phyloP scores from a whole-genome alignment of 768 basidiomycete genomes.

The Pisolithus albus region DNA sequence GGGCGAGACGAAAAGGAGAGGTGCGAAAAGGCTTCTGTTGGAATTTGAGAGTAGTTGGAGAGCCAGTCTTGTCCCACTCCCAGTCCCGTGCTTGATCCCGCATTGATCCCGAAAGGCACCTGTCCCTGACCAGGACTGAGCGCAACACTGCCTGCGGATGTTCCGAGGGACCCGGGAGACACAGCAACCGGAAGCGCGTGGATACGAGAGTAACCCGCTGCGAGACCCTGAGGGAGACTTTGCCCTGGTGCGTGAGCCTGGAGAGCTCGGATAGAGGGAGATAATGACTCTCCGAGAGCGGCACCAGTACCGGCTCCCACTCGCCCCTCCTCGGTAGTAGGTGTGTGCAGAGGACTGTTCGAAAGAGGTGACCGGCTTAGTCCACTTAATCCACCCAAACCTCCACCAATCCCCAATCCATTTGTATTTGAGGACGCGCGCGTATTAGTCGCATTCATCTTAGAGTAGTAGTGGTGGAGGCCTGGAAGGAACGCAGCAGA shows the following conservation, averaged over 20 bases:
- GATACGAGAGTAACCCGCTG: conserved; percentile 84
- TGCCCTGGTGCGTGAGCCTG: conserved; percentile 88
- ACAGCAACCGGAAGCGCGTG: conserved; percentile 55
- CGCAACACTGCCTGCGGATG: conserved; percentile 20
- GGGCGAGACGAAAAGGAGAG: conserved; percentile 21
- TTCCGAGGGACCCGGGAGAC: conserved; percentile 30
- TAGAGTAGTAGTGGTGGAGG: conserved; percentile 59
- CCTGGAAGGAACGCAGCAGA: conserved; percentile 78
- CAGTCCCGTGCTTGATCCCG: conserved; percentile 9
- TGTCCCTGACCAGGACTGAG: conserved; percentile 28
- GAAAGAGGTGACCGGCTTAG: conserved; percentile 24
- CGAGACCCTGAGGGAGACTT: conserved; percentile 85
- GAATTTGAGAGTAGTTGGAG: conserved; percentile 16
- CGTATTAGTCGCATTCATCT: conserved; percentile 33
- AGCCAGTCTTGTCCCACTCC: conserved; percentile 22
- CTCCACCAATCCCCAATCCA: conserved; percentile 16
- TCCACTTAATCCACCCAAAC: conserved; percentile 17
- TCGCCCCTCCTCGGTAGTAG: conserved; percentile 22
- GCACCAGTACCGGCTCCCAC: conserved; percentile 7
- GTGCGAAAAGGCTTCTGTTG: conserved; percentile 16
- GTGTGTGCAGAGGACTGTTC: conserved; percentile 21
- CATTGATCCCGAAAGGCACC: conserved; percentile 26
- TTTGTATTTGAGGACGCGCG: conserved; percentile 20
- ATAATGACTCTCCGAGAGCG: conserved; percentile 34
- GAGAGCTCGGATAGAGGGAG: conserved; percentile 71